Evolutionary conservation across 1,139 yeast genomes (phyloP).

Genomic region (Wickerhamomyces sp.): DNA sequence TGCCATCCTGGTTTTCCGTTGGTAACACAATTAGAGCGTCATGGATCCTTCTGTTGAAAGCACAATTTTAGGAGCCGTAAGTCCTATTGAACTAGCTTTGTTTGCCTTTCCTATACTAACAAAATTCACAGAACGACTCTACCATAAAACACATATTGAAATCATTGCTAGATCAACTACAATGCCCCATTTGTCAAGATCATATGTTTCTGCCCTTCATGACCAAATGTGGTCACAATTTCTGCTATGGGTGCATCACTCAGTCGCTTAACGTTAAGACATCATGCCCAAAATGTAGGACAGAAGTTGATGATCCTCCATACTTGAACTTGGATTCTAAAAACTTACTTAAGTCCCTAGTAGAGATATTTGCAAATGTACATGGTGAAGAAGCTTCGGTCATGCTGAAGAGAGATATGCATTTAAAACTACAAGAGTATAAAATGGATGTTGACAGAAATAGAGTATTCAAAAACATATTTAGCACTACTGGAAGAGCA

Average conservation of each 20-base stretch:
- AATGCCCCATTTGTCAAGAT: slow-evolving; percentile 32
- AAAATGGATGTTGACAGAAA: slow-evolving; percentile 35
- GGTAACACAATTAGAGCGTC: no score
- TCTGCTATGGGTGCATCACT: slow-evolving; percentile 39
- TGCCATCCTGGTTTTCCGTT: no score
- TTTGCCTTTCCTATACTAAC: background rate
- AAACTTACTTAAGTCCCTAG: slow-evolving; percentile 8
- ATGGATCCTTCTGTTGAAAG: slow-evolving; percentile 11
- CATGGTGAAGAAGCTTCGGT: slow-evolving; percentile 25
- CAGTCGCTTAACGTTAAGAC: slow-evolving; percentile 47
- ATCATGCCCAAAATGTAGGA: slow-evolving; percentile 56
- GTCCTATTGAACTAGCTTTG: slow-evolving; percentile 1
- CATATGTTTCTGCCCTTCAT: slow-evolving; percentile 32
- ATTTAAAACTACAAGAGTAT: slow-evolving; percentile 27
- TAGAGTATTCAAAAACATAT: slow-evolving; percentile 44
- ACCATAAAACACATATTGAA: slow-evolving; percentile 10
- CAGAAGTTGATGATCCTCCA: slow-evolving; percentile 39
- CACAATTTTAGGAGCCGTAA: slow-evolving; percentile 13
- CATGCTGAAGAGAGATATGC: slow-evolving; percentile 20
- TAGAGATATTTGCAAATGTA: slow-evolving; percentile 31
- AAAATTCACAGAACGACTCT: slow-evolving; percentile 18
- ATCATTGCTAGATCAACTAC: slow-evolving; percentile 16
- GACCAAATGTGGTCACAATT: slow-evolving; percentile 33
- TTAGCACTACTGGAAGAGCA: slow-evolving; percentile 44
- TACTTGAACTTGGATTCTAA: slow-evolving; percentile 38